These are phyloP conservation scores for Claviceps lovelessii DNA, from an alignment of 2,329 filamentous ascomycete genomes.

Conservation along the genomic window DNA sequence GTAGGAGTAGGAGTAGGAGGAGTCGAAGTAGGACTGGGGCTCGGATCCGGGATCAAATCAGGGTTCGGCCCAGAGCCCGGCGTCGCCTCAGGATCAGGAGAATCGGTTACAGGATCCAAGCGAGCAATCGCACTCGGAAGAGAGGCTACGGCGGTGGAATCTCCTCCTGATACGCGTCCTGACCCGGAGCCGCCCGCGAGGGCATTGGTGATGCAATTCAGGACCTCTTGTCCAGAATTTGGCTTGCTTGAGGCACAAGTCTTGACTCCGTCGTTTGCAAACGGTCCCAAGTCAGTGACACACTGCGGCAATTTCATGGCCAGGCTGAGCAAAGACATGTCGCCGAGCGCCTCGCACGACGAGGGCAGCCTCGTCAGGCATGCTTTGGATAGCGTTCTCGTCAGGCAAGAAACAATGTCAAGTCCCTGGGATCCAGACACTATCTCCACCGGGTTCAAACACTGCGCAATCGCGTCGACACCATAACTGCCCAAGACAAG, in stretches of 20 bases:
- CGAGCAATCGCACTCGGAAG: neutral
- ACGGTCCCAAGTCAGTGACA: conserved; percentile 5
- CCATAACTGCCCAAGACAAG: conserved; percentile 1
- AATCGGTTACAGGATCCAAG: neutral
- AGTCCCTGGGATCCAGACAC: neutral
- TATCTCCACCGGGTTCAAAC: neutral
- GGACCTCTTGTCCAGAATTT: neutral
- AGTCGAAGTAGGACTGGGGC: no score
- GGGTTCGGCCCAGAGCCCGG: no score
- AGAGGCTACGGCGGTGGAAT: neutral
- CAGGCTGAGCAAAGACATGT: neutral
- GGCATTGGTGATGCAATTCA: neutral
- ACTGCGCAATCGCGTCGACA: neutral
- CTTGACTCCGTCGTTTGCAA: neutral
- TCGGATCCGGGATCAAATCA: no score
- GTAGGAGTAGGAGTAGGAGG: no score
- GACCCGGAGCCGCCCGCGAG: neutral
- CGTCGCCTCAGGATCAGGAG: no score
- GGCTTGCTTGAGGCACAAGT: neutral
- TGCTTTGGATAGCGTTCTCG: neutral
- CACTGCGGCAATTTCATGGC: neutral
- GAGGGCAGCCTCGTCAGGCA: conserved; percentile 6
- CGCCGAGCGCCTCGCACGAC: conserved; percentile 2
- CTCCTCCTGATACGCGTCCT: neutral
- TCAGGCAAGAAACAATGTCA: conserved; percentile 4